Conservation (phyloP, 2,329 filamentous ascomycete species). For the Fusarium musae region DNA sequence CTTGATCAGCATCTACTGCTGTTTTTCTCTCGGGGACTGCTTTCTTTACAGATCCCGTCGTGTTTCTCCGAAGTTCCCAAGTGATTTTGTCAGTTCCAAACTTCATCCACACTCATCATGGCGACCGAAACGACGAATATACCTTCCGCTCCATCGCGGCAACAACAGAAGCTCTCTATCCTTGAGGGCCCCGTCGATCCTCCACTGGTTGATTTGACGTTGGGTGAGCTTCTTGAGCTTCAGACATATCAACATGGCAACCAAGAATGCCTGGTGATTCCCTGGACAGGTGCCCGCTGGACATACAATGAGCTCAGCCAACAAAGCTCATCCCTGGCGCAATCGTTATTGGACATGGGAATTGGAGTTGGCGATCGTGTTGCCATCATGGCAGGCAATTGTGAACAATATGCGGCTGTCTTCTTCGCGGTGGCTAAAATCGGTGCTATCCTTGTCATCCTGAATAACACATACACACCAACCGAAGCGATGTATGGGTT, state of each 20-base stretch:
- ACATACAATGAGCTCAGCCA: constrained; percentile 73
- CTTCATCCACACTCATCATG: constrained; percentile 39
- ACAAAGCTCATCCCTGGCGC: constrained; percentile 70
- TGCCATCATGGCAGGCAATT: constrained; percentile 80
- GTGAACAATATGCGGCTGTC: constrained; percentile 82
- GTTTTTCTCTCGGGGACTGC: not conserved
- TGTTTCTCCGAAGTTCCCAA: not conserved
- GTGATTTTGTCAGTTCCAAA: not conserved
- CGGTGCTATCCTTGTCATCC: constrained; percentile 76
- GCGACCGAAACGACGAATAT: constrained; percentile 44
- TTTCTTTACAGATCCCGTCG: not conserved
- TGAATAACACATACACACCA: constrained; percentile 85
- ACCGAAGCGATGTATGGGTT: constrained; percentile 78
- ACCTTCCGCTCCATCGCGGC: constrained; percentile 44
- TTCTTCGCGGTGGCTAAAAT: constrained; percentile 78
- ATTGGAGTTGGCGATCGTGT: constrained; percentile 76
- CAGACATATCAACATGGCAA: constrained; percentile 74
- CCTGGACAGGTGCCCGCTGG: constrained; percentile 81
- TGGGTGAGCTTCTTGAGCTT: constrained; percentile 77
- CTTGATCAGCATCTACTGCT: constrained; percentile 13
- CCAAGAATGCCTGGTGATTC: constrained; percentile 76
- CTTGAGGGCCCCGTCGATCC: constrained; percentile 76
- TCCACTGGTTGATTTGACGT: constrained; percentile 75
- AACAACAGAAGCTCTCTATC: constrained; percentile 62
- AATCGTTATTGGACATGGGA: constrained; percentile 73